These are phyloP conservation scores for Davidsoniella neocaledoniae DNA, from an alignment of 2,329 filamentous ascomycete species.

Conservation along the genomic window DNA sequence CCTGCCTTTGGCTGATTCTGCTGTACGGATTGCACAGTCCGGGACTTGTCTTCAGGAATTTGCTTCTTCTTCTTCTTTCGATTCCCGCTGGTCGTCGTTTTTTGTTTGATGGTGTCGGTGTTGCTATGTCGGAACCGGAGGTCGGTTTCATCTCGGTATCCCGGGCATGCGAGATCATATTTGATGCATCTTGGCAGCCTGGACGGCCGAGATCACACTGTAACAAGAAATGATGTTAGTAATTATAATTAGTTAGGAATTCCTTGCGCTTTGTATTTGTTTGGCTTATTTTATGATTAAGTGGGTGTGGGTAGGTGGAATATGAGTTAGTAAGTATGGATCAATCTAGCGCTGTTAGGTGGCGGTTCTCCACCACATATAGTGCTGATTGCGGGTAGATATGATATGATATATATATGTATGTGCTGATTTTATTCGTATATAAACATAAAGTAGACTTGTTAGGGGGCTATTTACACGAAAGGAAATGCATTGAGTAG, in stretches of 20 bases:
- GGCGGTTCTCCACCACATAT: not conserved
- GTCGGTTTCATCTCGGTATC: conserved; percentile 11
- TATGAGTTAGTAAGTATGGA: no score
- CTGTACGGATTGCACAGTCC: not conserved
- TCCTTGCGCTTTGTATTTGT: no score
- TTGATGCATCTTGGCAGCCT: conserved; percentile 11
- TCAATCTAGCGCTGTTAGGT: not conserved
- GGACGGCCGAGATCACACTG: conserved; percentile 12
- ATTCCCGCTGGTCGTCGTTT: not conserved
- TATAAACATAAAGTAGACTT: no score
- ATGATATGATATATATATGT: no score
- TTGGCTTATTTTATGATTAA: not conserved
- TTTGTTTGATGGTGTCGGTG: conserved; percentile 10
- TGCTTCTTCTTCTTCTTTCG: not conserved
- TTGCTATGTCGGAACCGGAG: conserved; percentile 13
- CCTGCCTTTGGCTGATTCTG: not conserved
- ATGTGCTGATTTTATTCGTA: no score
- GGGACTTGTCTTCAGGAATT: not conserved
- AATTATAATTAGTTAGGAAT: not conserved
- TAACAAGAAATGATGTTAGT: not conserved
- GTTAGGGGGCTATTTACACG: no score
- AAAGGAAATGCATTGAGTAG: no score
- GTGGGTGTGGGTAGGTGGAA: not conserved
- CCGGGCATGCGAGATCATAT: conserved; percentile 8
- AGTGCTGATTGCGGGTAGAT: no score